These are phyloP conservation scores for Avena insularis DNA, from an alignment of 176 grass and related monocot species.

Conservation along the genomic window DNA sequence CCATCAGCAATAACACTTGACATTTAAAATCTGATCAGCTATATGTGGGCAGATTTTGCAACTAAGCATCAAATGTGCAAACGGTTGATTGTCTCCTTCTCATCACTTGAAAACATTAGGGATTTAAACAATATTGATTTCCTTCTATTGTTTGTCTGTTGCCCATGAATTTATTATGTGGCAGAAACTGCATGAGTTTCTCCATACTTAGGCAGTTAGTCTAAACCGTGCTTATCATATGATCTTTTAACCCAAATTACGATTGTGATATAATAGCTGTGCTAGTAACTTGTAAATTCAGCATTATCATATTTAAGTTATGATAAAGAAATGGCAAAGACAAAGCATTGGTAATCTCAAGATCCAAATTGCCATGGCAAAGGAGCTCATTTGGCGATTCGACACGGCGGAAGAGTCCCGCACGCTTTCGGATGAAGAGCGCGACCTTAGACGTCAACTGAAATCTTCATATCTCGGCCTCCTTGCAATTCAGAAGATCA, in stretches of 20 bases:
- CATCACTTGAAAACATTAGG: neutral
- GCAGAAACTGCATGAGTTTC: neutral
- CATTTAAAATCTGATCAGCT: neutral
- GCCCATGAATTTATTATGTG: neutral
- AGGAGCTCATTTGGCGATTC: too few species aligned
- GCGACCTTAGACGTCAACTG: too few species aligned
- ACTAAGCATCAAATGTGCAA: neutral
- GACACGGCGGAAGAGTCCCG: too few species aligned
- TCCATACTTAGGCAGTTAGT: neutral
- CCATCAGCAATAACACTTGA: neutral
- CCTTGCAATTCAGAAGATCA: too few species aligned
- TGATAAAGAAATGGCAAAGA: too few species aligned
- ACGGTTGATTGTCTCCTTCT: neutral
- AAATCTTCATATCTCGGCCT: too few species aligned
- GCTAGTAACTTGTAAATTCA: neutral
- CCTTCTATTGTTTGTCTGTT: neutral
- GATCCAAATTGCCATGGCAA: too few species aligned
- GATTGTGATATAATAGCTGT: neutral
- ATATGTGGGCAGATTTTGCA: neutral
- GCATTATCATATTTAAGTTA: neutral
- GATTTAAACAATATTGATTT: neutral
- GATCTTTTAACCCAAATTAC: neutral
- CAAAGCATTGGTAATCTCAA: too few species aligned
- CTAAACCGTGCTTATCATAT: neutral
- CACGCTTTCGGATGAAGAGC: too few species aligned